Evolutionary conservation across 2,329 filamentous ascomycete species (phyloP).

Genomic region (Lecanicillium sp.): DNA sequence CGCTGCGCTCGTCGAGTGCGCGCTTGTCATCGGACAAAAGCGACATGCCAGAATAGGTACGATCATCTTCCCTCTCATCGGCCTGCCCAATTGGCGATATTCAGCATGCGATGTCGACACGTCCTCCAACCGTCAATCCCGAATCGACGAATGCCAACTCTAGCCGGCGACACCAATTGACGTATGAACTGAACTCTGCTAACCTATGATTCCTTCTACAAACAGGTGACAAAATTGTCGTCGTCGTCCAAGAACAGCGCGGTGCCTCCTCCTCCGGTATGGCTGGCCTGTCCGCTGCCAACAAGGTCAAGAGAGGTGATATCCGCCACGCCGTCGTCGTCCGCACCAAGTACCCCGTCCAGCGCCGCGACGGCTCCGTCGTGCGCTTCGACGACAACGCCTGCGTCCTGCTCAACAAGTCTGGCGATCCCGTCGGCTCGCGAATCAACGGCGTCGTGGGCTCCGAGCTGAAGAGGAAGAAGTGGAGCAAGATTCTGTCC

Average conservation of each 20-base stretch:
- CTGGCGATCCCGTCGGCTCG: slow-evolving; percentile 88
- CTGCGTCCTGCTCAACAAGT: slow-evolving; percentile 94
- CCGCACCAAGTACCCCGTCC: slow-evolving; percentile 79
- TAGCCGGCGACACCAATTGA: background rate
- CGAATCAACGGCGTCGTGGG: slow-evolving; percentile 90
- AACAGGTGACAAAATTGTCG: slow-evolving; percentile 88
- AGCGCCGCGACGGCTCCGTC: slow-evolving; percentile 80
- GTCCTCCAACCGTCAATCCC: slow-evolving; percentile 1
- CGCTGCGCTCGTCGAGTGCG: slow-evolving; percentile 93
- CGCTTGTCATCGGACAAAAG: slow-evolving; percentile 87
- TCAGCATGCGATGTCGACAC: background rate
- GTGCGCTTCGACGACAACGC: slow-evolving; percentile 97
- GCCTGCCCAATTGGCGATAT: no score
- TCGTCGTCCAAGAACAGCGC: slow-evolving; percentile 95
- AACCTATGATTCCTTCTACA: background rate
- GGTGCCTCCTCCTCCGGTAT: slow-evolving; percentile 65
- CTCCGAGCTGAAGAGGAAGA: slow-evolving; percentile 77
- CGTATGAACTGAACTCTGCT: slow-evolving; percentile 5
- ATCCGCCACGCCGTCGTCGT: slow-evolving; percentile 95
- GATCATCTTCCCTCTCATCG: slow-evolving; percentile 15
- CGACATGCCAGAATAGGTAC: slow-evolving; percentile 80
- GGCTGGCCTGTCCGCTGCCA: slow-evolving; percentile 65
- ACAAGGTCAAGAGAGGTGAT: slow-evolving; percentile 93
- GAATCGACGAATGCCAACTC: slow-evolving; percentile 2
- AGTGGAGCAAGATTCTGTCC: slow-evolving; percentile 98